Percentiles rank a stretch among this genome's conserved stretches.
Conservation (phyloP, 129 eudicot species). For the Pittosporum tobira region DNA sequence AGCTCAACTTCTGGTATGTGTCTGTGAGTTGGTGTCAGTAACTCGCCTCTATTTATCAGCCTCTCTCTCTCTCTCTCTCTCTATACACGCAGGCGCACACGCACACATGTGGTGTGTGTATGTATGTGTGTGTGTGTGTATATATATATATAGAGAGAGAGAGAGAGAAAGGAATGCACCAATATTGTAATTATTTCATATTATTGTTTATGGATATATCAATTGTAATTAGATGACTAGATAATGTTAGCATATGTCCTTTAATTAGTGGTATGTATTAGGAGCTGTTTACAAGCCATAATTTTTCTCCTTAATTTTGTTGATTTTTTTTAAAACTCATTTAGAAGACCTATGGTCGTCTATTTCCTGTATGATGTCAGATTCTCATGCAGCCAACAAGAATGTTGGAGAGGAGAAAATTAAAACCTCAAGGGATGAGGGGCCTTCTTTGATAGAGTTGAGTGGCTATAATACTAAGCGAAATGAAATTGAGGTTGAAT, state of each 20-base stretch:
- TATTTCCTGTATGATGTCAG: slow-evolving; percentile 15
- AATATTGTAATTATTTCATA: too few relatives aligned
- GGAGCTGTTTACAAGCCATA: neutral
- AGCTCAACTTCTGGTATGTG: slow-evolving; percentile 44
- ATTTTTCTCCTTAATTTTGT: neutral
- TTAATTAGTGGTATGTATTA: too few relatives aligned
- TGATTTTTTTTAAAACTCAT: neutral
- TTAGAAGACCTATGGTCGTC: neutral
- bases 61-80: slow-evolving; percentile 13
- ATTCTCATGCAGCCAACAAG: slow-evolving; percentile 59
- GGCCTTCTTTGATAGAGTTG: slow-evolving; percentile 56
- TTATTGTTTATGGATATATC: too few relatives aligned
- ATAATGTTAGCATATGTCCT: neutral
- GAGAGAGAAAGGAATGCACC: too few relatives aligned
- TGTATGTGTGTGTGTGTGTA: too few relatives aligned
- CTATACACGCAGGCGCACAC: slow-evolving; percentile 35
- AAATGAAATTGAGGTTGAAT: slow-evolving; percentile 88
- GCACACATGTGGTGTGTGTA: too few relatives aligned
- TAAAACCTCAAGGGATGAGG: slow-evolving; percentile 67
- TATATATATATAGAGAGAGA: too few relatives aligned
- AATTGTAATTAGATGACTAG: neutral
- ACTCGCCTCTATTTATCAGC: neutral
- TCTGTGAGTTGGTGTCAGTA: neutral
- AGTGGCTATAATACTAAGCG: slow-evolving; percentile 86
- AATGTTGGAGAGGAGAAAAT: slow-evolving; percentile 88